phyloP scores from a whole-genome alignment of 1,284 basidiomycete genomes.

The Trametes polyzona region DNA sequence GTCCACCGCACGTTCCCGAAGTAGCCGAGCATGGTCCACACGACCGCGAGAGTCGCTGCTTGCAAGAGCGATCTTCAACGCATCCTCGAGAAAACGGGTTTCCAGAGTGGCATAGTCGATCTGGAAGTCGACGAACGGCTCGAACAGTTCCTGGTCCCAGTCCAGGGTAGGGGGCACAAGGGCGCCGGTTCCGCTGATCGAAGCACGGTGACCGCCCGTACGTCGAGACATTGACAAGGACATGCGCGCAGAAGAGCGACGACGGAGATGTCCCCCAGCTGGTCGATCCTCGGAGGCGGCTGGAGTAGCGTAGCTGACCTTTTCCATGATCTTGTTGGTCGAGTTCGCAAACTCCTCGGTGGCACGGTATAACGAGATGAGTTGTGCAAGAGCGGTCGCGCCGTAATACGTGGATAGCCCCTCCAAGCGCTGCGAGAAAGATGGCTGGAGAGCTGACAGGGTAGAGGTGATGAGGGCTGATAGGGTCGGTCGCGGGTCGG shows the following conservation, averaged over 20 bases:
- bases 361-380: slow-evolving; percentile 71
- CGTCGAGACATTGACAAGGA: slow-evolving; percentile 80
- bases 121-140: slow-evolving; percentile 91
- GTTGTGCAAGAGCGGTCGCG: slow-evolving; percentile 62
- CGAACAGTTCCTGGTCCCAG: slow-evolving; percentile 91
- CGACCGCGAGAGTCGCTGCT: slow-evolving; percentile 26
- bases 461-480: slow-evolving; percentile 82
- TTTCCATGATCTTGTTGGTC: slow-evolving; percentile 78
- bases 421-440: slow-evolving; percentile 77
- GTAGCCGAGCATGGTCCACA: slow-evolving; percentile 63
- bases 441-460: slow-evolving; percentile 78
- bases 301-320: slow-evolving; percentile 54
- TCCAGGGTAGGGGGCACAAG: slow-evolving; percentile 47
- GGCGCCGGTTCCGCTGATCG: slow-evolving; percentile 32
- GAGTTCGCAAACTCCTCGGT: slow-evolving; percentile 82
- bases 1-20: slow-evolving; percentile 74
- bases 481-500: slow-evolving; percentile 73
- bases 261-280: slow-evolving; percentile 26
- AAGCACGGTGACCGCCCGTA: slow-evolving; percentile 44
- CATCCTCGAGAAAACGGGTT: slow-evolving; percentile 63
- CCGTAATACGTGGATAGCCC: slow-evolving; percentile 68
- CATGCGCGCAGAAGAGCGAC: slow-evolving; percentile 65
- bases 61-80: slow-evolving; percentile 51
- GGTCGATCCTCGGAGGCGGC: slow-evolving; percentile 10
- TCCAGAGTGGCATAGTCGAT: slow-evolving; percentile 82